phyloP scores from a whole-genome alignment of 192 early-diverging fungal species.

The Physocladia obscura region DNA sequence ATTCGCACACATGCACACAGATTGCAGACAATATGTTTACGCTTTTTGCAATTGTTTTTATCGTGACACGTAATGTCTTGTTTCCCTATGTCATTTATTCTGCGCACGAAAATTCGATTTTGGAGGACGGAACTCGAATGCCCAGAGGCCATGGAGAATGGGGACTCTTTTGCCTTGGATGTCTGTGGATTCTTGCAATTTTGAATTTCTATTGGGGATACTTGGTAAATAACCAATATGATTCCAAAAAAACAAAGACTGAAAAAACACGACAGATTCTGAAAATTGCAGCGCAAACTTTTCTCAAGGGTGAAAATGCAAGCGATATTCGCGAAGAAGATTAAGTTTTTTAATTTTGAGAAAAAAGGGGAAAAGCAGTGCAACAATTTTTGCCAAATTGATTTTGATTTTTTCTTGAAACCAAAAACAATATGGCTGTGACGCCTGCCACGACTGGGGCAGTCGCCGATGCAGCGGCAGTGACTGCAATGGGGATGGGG shows the following conservation, averaged over 20 bases:
- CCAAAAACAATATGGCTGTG: too few species aligned
- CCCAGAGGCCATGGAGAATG: constrained; percentile 17
- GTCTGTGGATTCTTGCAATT: constrained; percentile 26
- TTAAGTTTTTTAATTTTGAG: too few species aligned
- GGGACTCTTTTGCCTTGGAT: constrained; percentile 27
- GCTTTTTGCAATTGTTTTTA: constrained; percentile 34
- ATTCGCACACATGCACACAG: constrained; percentile 3
- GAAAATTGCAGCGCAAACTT: constrained; percentile 44
- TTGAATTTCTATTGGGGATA: constrained; percentile 32
- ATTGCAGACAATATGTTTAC: constrained; percentile 30
- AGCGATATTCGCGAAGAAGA: constrained; percentile 51
- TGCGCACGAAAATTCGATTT: constrained; percentile 10
- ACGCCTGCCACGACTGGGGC: too few species aligned
- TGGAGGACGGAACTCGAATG: constrained; percentile 31
- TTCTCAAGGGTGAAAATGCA: constrained; percentile 40
- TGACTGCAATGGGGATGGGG: too few species aligned
- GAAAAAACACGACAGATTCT: constrained; percentile 37
- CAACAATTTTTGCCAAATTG: too few species aligned
- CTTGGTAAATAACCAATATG: constrained; percentile 7
- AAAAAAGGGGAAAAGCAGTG: too few species aligned
- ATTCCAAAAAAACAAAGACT: neutral
- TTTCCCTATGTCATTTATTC: constrained; percentile 33
- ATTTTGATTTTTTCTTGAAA: too few species aligned
- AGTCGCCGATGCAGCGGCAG: too few species aligned
- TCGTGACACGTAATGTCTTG: constrained; percentile 27